Conservation (phyloP, 345 rosid genomes). For the Ailanthus altissimus region DNA sequence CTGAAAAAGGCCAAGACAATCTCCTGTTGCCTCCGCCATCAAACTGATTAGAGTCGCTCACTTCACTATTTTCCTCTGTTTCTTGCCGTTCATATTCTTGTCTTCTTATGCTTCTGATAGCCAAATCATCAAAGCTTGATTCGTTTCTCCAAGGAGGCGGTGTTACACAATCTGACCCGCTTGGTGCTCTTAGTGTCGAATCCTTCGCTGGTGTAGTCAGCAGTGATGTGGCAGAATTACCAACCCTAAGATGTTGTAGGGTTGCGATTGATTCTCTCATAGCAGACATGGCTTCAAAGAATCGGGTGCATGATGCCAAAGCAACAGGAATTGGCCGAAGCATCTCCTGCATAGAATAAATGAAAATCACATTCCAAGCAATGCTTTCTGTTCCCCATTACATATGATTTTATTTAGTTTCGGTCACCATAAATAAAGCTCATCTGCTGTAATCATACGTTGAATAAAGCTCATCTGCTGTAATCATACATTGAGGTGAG, state of each 20-base stretch:
- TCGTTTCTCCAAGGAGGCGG: conserved; percentile 76
- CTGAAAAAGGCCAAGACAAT: conserved; percentile 88
- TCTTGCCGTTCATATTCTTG: conserved; percentile 44
- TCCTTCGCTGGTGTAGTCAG: conserved; percentile 58
- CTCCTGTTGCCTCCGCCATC: conserved; percentile 63
- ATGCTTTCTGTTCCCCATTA: background rate
- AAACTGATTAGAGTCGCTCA: conserved; percentile 34
- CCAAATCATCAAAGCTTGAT: conserved; percentile 65
- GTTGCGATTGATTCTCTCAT: conserved; percentile 97
- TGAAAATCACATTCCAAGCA: conserved; percentile 2
- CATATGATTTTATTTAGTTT: background rate
- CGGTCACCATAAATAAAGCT: background rate
- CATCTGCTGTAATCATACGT: background rate
- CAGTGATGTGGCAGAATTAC: conserved; percentile 55
- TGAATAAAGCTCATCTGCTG: background rate
- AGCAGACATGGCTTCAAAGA: conserved; percentile 98
- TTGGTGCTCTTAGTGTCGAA: conserved; percentile 36
- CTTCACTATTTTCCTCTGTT: conserved; percentile 43
- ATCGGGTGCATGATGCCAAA: conserved; percentile 93
- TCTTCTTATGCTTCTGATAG: conserved; percentile 40
- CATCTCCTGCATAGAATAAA: conserved; percentile 66
- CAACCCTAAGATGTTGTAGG: conserved; percentile 83
- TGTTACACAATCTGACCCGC: conserved; percentile 60
- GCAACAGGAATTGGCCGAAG: conserved; percentile 98
- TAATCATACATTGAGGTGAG: background rate